phyloP scores from a whole-genome alignment of 169 alveolate genomes.

The Amoebophrya sp. region DNA sequence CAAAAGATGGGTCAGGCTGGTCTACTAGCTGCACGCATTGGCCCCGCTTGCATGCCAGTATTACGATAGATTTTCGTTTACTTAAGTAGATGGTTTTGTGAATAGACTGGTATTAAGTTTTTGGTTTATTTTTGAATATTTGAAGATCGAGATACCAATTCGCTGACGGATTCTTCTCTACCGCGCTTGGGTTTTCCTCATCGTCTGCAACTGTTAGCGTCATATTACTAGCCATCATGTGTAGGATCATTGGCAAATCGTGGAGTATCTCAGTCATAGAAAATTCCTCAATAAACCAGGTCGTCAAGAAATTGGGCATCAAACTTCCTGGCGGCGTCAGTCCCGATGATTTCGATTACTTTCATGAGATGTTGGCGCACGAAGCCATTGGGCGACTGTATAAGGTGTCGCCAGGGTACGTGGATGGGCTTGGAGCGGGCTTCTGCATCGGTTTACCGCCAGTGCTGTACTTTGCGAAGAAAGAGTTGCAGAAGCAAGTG shows the following conservation, averaged over 20 bases:
- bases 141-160: too few species aligned
- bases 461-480: conserved; percentile 30
- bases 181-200: too few species aligned
- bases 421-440: conserved; percentile 36
- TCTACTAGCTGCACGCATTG: neutral
- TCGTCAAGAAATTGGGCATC: neutral
- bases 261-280: too few species aligned
- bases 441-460: conserved; percentile 43
- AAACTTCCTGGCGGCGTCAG: neutral
- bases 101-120: too few species aligned
- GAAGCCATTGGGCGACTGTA: conserved; percentile 24
- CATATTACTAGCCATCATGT: too few species aligned
- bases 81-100: too few species aligned
- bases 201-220: too few species aligned
- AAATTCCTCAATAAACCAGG: too few species aligned
- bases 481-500: conserved; percentile 3
- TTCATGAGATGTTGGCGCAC: conserved; percentile 33
- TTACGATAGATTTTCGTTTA: too few species aligned
- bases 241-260: too few species aligned
- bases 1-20: neutral
- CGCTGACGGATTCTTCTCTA: too few species aligned
- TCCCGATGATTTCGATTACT: conserved; percentile 17
- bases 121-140: too few species aligned
- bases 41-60: neutral
- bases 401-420: conserved; percentile 24